Evolutionary conservation across 2,329 filamentous ascomycete genomes (phyloP).

Genomic region (Aspergillus persii): DNA sequence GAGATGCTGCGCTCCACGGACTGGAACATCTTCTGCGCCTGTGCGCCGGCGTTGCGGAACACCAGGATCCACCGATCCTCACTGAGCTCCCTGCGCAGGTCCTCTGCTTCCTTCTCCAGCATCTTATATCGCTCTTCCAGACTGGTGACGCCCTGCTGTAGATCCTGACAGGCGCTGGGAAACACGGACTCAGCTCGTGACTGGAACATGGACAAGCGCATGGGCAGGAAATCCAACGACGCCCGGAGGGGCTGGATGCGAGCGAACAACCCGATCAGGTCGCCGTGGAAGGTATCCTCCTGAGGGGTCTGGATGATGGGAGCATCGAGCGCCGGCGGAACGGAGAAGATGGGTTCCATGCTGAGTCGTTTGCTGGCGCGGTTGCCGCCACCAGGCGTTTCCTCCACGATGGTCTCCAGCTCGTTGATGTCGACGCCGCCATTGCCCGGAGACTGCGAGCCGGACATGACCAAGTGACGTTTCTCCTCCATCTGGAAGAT

Average conservation of each 20-base stretch:
- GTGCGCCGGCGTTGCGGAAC: constrained; percentile 85
- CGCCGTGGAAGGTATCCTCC: constrained; percentile 84
- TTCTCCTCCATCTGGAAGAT: constrained; percentile 99
- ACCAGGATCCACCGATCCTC: constrained; percentile 96
- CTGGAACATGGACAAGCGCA: constrained; percentile 86
- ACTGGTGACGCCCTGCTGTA: constrained; percentile 69
- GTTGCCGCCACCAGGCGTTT: constrained; percentile 62
- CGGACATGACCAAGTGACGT: constrained; percentile 70
- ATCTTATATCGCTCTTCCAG: constrained; percentile 86
- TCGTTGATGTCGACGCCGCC: constrained; percentile 74
- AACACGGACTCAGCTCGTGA: constrained; percentile 74
- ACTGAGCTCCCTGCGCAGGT: constrained; percentile 81
- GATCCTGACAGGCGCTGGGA: constrained; percentile 84
- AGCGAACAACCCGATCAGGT: constrained; percentile 84
- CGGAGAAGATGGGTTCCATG: constrained; percentile 60
- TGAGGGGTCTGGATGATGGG: constrained; percentile 53
- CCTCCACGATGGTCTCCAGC: constrained; percentile 89
- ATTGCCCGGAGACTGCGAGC: constrained; percentile 53
- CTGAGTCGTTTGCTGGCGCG: constrained; percentile 65
- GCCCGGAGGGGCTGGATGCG: constrained; percentile 92
- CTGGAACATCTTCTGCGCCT: constrained; percentile 95
- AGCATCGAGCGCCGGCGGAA: constrained; percentile 39
- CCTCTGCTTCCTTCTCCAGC: constrained; percentile 86
- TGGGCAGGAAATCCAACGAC: constrained; percentile 91
- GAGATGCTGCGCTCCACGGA: constrained; percentile 83